phyloP scores from a whole-genome alignment of 495 filamentous ascomycete species.

The Neurospora pannonica region DNA sequence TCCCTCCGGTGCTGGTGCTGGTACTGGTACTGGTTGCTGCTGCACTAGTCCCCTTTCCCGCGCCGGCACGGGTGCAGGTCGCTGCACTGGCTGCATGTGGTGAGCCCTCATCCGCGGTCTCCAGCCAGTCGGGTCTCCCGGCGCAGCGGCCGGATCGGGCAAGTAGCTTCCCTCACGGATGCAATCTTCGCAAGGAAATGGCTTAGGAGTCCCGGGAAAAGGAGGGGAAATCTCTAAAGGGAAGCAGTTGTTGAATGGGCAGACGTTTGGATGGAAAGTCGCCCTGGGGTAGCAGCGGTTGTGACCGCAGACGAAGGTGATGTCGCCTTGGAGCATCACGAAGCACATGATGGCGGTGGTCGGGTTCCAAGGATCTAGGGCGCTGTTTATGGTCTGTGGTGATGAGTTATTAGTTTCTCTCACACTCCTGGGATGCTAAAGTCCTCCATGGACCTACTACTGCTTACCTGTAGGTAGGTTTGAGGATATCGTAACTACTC shows the following conservation, averaged over 20 bases:
- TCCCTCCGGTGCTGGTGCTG: not conserved
- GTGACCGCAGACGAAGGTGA: not conserved
- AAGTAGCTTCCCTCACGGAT: not conserved
- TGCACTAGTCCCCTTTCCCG: too few relatives aligned
- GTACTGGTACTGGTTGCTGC: too few relatives aligned
- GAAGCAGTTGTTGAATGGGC: not conserved
- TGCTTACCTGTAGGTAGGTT: too few relatives aligned
- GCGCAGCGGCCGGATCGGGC: not conserved
- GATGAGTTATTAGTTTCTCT: too few relatives aligned
- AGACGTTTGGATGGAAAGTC: not conserved
- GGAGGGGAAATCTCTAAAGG: accelerated
- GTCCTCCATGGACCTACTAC: too few relatives aligned
- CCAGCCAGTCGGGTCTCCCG: not conserved
- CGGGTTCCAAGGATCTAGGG: too few relatives aligned
- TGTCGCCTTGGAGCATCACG: not conserved
- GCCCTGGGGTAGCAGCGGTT: not conserved
- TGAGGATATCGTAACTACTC: too few relatives aligned
- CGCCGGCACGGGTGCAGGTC: not conserved
- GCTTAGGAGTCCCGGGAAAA: not conserved
- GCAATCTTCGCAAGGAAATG: not conserved
- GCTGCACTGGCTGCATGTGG: not conserved
- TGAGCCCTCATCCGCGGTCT: too few relatives aligned
- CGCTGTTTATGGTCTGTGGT: too few relatives aligned
- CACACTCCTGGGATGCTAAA: too few relatives aligned
- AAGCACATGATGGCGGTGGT: too few relatives aligned